Evolutionary conservation across 768 basidiomycete genomes (phyloP), one percentile per base, ranked within the genome.

Genomic region (Daedalea quercina): DNA sequence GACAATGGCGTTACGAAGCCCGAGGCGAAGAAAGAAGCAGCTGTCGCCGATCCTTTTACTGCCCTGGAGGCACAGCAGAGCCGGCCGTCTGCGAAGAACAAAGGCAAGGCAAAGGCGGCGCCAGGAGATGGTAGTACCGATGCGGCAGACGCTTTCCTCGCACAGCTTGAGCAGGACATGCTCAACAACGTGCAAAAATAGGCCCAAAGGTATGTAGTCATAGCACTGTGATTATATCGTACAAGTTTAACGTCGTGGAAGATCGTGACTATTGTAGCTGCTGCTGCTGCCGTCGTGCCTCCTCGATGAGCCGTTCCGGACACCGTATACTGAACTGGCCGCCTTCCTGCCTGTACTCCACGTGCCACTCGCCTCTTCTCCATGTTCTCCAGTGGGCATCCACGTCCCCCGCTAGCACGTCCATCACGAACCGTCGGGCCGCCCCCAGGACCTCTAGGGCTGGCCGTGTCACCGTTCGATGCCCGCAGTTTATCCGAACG

Each of bases 101-200:
- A 52, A 24, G 54, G 47, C 23, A 64, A 61, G 52, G 54, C 26
- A 25, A 72, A 63, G 56, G 52, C 40, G 62, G 70, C 53, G 37
- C 41, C 47, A 57, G 62, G 53, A 34, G 54, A 56, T 60, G 3
- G 24, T 43, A 2, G 41, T 23, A 59, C 61, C 11, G 61, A 66
- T 44, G 75, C 76, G 20, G 85, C 86, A 1, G 87, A 88, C 54
- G 70, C 69, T 24, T 90, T 90, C 60, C 63, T 90, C 49, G 80
- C 85, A 12, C 74, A 78, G 52, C 70, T 90, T 12, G 84, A 86
- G 65, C 69, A 72, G 43, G 85, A 87, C 42, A 79, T 89, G 40
- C 63, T 79, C 34, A 59, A 64, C 54, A 58, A 63, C 52, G 68
- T 63, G 57, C 19, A 54, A 26, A 44, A 51, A 53, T 33, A 53